Evolutionary conservation across 129 eudicot genomes (phyloP).

Genomic region (Flaveria linearis): DNA sequence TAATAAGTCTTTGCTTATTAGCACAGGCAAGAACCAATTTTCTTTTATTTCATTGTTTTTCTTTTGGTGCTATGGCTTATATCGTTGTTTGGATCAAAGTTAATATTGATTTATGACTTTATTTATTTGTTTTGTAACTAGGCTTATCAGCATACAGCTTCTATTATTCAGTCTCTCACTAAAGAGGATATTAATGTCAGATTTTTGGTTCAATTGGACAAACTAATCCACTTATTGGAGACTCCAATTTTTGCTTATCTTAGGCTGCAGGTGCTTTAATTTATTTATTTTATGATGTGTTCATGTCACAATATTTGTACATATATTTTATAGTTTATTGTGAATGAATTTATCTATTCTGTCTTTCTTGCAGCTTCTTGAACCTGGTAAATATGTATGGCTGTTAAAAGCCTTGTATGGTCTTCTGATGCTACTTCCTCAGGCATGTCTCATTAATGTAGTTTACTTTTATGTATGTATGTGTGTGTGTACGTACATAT

Average conservation of each 20-base stretch:
- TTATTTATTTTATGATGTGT: background rate
- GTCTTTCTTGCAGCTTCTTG: constrained; percentile 76
- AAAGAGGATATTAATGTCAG: constrained; percentile 89
- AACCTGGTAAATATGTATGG: constrained; percentile 86
- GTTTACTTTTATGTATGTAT: background rate
- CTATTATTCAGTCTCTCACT: constrained; percentile 77
- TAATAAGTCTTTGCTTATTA: constrained; percentile 84
- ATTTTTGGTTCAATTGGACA: constrained; percentile 86
- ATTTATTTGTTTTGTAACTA: constrained; percentile 35
- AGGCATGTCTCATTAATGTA: constrained; percentile 48
- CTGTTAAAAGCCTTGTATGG: constrained; percentile 83
- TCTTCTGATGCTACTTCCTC: constrained; percentile 91
- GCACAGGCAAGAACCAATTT: constrained; percentile 67
- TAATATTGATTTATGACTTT: background rate
- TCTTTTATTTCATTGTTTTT: constrained; percentile 18
- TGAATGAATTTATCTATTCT: background rate
- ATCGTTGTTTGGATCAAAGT: background rate
- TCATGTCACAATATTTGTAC: background rate
- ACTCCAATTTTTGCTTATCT: constrained; percentile 93
- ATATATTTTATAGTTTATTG: background rate
- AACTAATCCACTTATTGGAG: constrained; percentile 77
- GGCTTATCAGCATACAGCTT: constrained; percentile 82
- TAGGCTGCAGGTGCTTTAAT: constrained; percentile 70
- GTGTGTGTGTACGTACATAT: background rate
- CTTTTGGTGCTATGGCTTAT: background rate